Base-by-base conservation (phyloP, 257 asterid genomes). In the Gynochthodes officinalis region DNA sequence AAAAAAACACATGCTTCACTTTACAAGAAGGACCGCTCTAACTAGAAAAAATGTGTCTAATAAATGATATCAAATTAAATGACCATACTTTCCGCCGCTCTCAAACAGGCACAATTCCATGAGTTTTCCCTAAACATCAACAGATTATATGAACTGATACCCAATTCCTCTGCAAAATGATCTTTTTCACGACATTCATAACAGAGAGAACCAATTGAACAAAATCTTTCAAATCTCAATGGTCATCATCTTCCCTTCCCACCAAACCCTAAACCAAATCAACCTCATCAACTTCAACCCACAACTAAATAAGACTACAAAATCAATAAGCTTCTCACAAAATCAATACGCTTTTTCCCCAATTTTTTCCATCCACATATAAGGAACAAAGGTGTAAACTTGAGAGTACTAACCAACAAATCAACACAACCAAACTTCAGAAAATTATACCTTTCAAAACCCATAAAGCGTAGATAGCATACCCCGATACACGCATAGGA, bases 301-400 rank as follows among this genome's bases (percentile, higher is more conserved):
- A n/a, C n/a, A n/a, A n/a, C n/a, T n/a, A n/a, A n/a, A n/a, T n/a
- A n/a, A n/a, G n/a, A 54, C 23, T 7, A 14, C 1, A 25, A 23
- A 54, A 9, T 2, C 32, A 57, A 12, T 33, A 64, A 64, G 35
- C 5, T 18, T n/a, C 69, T 57, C 37, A 57, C 10, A 57, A 74
- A 21, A 67, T 28, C 48, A 73, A 64, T 13, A 71, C 58, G 40
- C 27, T 15, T 25, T n/a, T 27, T 30, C 64, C 64, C 39, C 40
- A 64, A 21, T 40, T 46, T 44, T 32, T 23, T 18, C 43, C 27
- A 60, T 33, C n/a, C 8, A 64, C 53, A 42, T 15, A 62, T 5
- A 46, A 48, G 46, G 13, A 43, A 21, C 27, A 74, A 72, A 33
- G 30, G 16, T 43, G 21, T 13, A 42, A 4, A 14, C 18, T 7